phyloP scores from a whole-genome alignment of 208 protist species.

The Leishmania tropica region DNA sequence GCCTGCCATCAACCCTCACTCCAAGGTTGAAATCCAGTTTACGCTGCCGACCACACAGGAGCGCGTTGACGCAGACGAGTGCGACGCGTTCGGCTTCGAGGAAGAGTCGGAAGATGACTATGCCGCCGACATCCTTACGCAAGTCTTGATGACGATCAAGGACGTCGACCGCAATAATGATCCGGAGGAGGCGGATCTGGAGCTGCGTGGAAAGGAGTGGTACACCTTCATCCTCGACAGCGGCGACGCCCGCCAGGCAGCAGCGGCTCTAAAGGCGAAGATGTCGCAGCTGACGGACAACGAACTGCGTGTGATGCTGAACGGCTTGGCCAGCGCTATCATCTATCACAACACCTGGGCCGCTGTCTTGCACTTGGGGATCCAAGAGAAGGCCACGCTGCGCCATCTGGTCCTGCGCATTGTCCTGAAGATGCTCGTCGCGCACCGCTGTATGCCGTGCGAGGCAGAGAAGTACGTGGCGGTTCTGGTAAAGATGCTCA shows the following conservation, averaged over 20 bases:
- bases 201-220: background rate
- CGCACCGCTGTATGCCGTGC: conserved; percentile 6
- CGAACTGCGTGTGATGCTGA: conserved; percentile 1
- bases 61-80: background rate
- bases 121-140: background rate
- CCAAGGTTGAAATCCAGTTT: conserved; percentile 5
- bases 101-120: background rate
- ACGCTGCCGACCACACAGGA: background rate
- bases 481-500: conserved; percentile 50
- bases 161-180: background rate
- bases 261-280: conserved; percentile 34
- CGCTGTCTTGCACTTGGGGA: background rate
- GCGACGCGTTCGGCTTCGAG: conserved; percentile 2
- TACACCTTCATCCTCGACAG: background rate
- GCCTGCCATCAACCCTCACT: background rate
- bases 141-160: background rate
- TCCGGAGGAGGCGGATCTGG: background rate
- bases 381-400: conserved; percentile 22
- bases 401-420: conserved; percentile 66
- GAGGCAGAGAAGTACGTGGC: conserved; percentile 40
- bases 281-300: conserved; percentile 6
- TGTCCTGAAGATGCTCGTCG: conserved; percentile 45
- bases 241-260: background rate
- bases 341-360: conserved; percentile 1
- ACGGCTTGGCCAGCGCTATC: conserved; percentile 1